phyloP scores from a whole-genome alignment of 768 basidiomycete genomes.

The Naganishia onofrii region DNA sequence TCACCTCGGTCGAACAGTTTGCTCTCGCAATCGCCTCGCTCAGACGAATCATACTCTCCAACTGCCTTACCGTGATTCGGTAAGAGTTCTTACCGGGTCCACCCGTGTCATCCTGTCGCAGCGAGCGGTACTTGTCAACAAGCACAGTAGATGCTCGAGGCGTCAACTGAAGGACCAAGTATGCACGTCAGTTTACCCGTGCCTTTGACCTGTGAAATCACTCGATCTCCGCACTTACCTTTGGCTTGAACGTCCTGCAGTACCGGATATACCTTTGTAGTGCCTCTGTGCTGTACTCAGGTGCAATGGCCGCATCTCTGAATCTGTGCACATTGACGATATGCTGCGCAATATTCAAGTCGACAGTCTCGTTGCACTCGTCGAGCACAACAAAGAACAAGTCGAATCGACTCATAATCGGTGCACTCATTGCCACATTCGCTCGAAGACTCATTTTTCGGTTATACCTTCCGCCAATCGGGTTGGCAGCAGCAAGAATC shows the following conservation, averaged over 20 bases:
- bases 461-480: slow-evolving; percentile 94
- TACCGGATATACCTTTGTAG: slow-evolving; percentile 95
- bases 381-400: slow-evolving; percentile 97
- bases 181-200: not conserved
- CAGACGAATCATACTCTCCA: slow-evolving; percentile 97
- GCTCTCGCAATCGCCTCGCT: slow-evolving; percentile 96
- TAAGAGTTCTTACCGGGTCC: slow-evolving; percentile 88
- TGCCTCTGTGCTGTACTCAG: slow-evolving; percentile 95
- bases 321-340: slow-evolving; percentile 97
- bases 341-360: slow-evolving; percentile 89
- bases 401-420: slow-evolving; percentile 99
- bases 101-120: slow-evolving; percentile 87
- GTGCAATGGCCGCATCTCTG: slow-evolving; percentile 88
- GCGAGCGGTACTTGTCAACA: slow-evolving; percentile 88
- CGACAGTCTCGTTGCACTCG: slow-evolving; percentile 89
- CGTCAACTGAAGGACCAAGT: slow-evolving; percentile 66
- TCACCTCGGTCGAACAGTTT: slow-evolving; percentile 87
- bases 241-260: slow-evolving; percentile 95
- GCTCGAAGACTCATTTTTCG: slow-evolving; percentile 84
- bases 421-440: slow-evolving; percentile 95
- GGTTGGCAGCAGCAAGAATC: slow-evolving; percentile 96
- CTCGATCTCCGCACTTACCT: slow-evolving; percentile 59
- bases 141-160: slow-evolving; percentile 86
- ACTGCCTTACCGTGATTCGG: slow-evolving; percentile 93
- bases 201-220: no score